A percentile compares a stretch with the other conserved stretches of the same genome.
Conservation (phyloP, 2,329 filamentous ascomycete species). For the Cercospora zeina region DNA sequence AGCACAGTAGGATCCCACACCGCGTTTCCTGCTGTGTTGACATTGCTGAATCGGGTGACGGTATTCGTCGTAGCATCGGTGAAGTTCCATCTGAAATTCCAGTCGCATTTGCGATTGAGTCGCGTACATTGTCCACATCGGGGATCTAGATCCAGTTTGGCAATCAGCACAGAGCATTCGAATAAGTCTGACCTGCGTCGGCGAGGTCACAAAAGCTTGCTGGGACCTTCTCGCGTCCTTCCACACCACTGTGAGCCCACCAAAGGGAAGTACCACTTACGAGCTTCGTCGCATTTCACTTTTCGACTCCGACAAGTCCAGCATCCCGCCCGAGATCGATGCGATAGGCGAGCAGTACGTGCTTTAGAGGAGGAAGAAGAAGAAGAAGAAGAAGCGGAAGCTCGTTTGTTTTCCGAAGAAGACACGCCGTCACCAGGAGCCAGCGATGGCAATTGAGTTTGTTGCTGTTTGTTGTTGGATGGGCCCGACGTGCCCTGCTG, state of each 20-base stretch:
- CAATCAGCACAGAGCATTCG: slow-evolving; percentile 14
- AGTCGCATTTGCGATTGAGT: slow-evolving; percentile 59
- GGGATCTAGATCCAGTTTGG: slow-evolving; percentile 11
- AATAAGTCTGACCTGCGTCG: background rate
- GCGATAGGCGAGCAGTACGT: slow-evolving; percentile 49
- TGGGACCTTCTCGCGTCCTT: slow-evolving; percentile 25
- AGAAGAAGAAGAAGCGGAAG: slow-evolving; percentile 20
- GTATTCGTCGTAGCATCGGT: slow-evolving; percentile 41
- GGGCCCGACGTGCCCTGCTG: slow-evolving; percentile 21
- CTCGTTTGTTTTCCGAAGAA: slow-evolving; percentile 31
- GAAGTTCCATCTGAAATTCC: slow-evolving; percentile 53
- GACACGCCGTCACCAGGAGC: slow-evolving; percentile 33
- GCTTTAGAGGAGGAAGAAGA: slow-evolving; percentile 18
- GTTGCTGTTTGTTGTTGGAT: slow-evolving; percentile 23
- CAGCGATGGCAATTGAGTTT: slow-evolving; percentile 40
- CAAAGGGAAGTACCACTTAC: slow-evolving; percentile 10
- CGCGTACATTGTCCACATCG: slow-evolving; percentile 53
- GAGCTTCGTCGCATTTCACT: slow-evolving; percentile 40
- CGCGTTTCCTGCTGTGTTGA: slow-evolving; percentile 53
- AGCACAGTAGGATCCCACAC: slow-evolving; percentile 53
- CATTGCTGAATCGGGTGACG: slow-evolving; percentile 42
- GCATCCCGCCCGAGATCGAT: slow-evolving; percentile 56
- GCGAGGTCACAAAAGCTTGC: background rate
- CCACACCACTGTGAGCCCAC: background rate
- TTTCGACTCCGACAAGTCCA: slow-evolving; percentile 47